Evolutionary conservation across 2,329 filamentous ascomycete genomes (phyloP), one percentile per base, ranked within the genome.

Genomic region (Penicillium vulpinum): DNA sequence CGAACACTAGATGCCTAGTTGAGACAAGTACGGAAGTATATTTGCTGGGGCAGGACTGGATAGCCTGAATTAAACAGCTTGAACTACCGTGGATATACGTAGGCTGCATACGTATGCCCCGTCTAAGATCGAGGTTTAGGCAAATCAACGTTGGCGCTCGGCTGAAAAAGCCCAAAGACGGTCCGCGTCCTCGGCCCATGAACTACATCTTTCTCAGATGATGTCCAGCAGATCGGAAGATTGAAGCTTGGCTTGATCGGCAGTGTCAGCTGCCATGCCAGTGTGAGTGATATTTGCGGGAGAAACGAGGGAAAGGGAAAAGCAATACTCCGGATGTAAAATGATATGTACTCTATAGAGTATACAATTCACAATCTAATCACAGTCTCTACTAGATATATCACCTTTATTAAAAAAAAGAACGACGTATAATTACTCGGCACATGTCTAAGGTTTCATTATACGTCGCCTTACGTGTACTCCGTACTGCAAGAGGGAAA

Each of bases 51-150:
- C 38, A n/a, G 48, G 51, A 33, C 45, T 61, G 54, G 52, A 49
- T 52, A 48, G 21, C 49, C 49, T 24, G 41, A 41, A 28, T 41
- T 50, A 33, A 5, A 13, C 10, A 31, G n/a, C n/a, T n/a, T 13
- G 31, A 4, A 35, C 5, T 35, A 13, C 18, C 28, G 28, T 59
- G 40, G 53, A 65, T 61, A 61, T 65, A 65, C 62, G 64, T 66
- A 64, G 56, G 35, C 64, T 52, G 64, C 58, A 54, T 64, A 65
- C 63, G 64, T 66, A 65, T 63, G 54, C 61, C 55, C 55, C 51
- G 48, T 62, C 45, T 39, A 48, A 38, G 43, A 46, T 59, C 28
- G 22, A 31, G 35, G 35, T 26, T 35, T 31, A 48, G 54, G 28
- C 62, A 63, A 61, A 62, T 65, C 58, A 60, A 47, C 24, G n/a